Base-by-base conservation (phyloP, 306 rosid genomes). In the Sphenostylis stenocarpa region DNA sequence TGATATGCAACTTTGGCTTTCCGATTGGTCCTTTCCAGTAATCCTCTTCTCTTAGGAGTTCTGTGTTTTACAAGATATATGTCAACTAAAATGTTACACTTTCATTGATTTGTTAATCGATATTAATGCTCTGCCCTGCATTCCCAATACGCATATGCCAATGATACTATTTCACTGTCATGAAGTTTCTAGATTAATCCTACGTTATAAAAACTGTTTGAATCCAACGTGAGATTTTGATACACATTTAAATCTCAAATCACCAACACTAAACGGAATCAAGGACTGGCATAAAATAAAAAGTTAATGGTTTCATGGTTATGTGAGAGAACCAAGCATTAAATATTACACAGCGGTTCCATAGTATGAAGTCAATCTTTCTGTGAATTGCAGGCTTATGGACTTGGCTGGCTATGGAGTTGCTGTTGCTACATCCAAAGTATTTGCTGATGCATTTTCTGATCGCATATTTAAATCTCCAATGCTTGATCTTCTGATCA, bases 1-100 rank as follows among this genome's bases (percentile, higher is more conserved):
- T 85, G 80, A 96, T 96, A 83, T 70, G 71, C 86, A 85, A 55
- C 34, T 96, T 96, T 68, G 98, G 99, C 85, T 83, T 96, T 67
- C 99, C 99, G 16, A 71, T 96, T 65, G 99, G 99, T 73, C 99
- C 99, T 60, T 90, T 92, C 87, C 96, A 82, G 98, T 96, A 91
- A 87, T 80, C 33, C 74, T 77, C 89, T 87, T 78, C 75, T 84
- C 82, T 77, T 52, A 4, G 8, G 52, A 39, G 57, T 74, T 29
- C 9, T 55, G 23, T 34, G 47, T 78, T 82, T 67, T 78, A 76
- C 67, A 48, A 75, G 66, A 39, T 34, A 16, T 47, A 33, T 60
- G 68, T 70, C 21, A 16, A 43, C 34, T 47, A 58, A n/a, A 57
- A 57, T 81, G 47, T 48, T 7, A 20, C 29, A 15, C 53, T 58